Base-by-base conservation (phyloP, 2,329 filamentous ascomycete genomes). In the Aspergillus versicolor region DNA sequence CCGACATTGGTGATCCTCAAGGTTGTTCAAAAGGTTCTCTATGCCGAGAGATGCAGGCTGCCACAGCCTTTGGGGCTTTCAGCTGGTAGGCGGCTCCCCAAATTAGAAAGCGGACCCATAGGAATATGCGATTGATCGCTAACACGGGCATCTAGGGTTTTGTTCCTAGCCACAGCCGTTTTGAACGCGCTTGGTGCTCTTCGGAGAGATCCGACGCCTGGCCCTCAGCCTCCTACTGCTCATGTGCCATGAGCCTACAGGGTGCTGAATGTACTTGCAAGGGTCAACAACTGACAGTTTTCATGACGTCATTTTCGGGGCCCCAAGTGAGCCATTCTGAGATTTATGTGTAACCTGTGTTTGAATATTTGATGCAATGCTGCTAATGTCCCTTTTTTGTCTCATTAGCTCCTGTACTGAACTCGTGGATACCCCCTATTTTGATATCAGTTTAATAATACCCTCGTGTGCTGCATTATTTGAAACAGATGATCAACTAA, bases 41-140 rank as follows among this genome's bases (percentile, higher is more conserved):
- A 15, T 92, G 89, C 72, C 78, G 79, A 44, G 77, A 82, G 11
- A 75, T 82, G 8, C 84, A 89, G 74, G 80, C 79, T 15, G 77
- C 76, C 5, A 73, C 75, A 17, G 77, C 78, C 3, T 80, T 82
- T 67, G 77, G 71, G 0, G 74, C 77, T 43, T 78, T 81, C 70
- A 67, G 81, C 67, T 76, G 81, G 77, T 78, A 66, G 66, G 73
- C 68, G 22, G 13, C 22, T 21, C 21, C 22, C 21, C 12, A 27
- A 22, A 24, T 13, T 47, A 38, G 30, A 24, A 34, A 34, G 13
- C 13, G 24, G 19, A 5, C 32, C 42, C 34, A 27, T 32, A 47
- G 9, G 13, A 19, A 19, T 15, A 37, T 37, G 34, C n/a, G 27
- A 13, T 40, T 37, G 30, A 13, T 40, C 40, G 21, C 53, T 64